Conservation (phyloP, 148 eudicot genomes). For the Nyssa sinensis region DNA sequence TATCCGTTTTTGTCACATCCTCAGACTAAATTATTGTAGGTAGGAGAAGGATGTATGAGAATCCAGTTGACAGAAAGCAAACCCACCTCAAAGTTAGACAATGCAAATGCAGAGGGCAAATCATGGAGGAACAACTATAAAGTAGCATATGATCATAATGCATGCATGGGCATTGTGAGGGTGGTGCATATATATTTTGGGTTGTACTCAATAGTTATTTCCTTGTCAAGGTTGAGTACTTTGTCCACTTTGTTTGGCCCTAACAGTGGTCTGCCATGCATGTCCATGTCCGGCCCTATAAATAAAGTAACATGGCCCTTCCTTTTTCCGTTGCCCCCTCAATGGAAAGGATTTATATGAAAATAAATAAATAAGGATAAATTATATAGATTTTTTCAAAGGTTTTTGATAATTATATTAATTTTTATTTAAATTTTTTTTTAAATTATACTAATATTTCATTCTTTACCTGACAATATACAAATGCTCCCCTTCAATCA, state of each 20-base stretch:
- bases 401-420: too few species aligned
- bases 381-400: too few species aligned
- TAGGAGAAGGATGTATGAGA: not conserved
- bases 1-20: too few species aligned
- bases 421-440: too few species aligned
- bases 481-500: too few species aligned
- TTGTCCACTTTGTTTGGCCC: not conserved
- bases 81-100: not conserved
- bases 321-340: not conserved
- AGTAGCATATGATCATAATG: not conserved
- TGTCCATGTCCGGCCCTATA: not conserved
- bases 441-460: too few species aligned
- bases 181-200: not conserved
- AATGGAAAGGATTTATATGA: too few species aligned
- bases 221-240: not conserved
- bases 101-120: not conserved
- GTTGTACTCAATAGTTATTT: not conserved
- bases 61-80: not conserved
- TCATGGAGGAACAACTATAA: not conserved
- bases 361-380: too few species aligned
- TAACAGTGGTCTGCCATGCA: not conserved
- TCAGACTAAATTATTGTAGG: not conserved
- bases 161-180: not conserved
- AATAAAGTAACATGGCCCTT: not conserved
- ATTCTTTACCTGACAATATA: too few species aligned